Base-by-base conservation (phyloP, 2,329 filamentous ascomycete species). In the Talaromyces sp. region DNA sequence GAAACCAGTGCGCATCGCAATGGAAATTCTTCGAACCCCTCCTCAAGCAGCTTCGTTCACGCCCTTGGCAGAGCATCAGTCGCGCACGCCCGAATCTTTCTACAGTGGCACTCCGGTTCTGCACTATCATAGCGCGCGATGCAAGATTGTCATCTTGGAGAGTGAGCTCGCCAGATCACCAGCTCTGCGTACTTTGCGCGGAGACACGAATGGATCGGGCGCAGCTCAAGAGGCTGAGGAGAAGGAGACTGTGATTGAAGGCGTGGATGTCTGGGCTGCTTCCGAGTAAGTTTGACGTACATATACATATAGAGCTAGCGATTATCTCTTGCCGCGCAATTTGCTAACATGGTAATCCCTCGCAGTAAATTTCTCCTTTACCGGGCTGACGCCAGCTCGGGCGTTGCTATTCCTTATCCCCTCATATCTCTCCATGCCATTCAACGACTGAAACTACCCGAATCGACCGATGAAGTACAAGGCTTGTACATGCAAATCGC, bases 401-500 rank as follows among this genome's bases (percentile, higher is more conserved):
- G 78, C 53, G 63, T 81, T 61, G 72, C 77, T 32, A 79, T 81
- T 56, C 75, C 78, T 43, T 81, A 81, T 67, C 79, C 77, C 7
- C 72, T 73, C 43, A 80, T 81, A 65, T 79, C 77, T 21, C 69
- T 81, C 3, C 79, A 81, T 61, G 79, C 79, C 26, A 76, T 80
- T 63, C 78, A 80, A 65, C 73, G 76, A 41, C 72, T 79, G 26
- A 74, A 65, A 8, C 60, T 75, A 50, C 76, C 75, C 26, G 64
- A 61, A 14, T 59, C 65, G 14, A 14, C 67, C 21, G 60, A 66
- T 27, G 64, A 67, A 61, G 70, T 73, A 31, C 77, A 80, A 65
- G 78, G 77, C 0, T 68, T 81, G 1, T 80, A 80, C 68, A 79
- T 81, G 74, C 78, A 81, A 61, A 69, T 81, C 57, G 71, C 75